A percentile compares a stretch with the other conserved stretches of the same genome.
Conservation (phyloP, 352 stramenopile genomes). For the Phytophthora fragariaefolia region DNA sequence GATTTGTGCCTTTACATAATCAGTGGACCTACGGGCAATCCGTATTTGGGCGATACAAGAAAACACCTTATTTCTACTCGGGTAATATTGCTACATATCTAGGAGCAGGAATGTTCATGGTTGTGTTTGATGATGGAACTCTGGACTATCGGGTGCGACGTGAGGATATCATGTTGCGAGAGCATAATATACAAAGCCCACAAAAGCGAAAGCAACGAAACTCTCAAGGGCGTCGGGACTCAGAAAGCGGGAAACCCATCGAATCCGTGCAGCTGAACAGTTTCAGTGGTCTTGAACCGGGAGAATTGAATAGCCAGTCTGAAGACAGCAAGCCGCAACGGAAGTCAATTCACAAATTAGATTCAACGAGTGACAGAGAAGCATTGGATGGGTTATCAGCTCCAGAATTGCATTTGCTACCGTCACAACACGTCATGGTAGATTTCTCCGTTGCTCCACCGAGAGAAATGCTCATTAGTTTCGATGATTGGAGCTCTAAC, state of each 20-base stretch:
- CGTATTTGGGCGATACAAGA: conserved; percentile 73
- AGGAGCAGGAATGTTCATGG: conserved; percentile 70
- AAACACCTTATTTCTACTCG: conserved; percentile 80
- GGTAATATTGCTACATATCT: conserved; percentile 83
- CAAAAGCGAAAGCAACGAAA: conserved; percentile 12
- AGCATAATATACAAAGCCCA: conserved; percentile 11
- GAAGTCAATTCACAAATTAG: conserved; percentile 5
- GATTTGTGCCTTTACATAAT: conserved; percentile 61
- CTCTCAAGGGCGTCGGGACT: not conserved
- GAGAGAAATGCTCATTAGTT: conserved; percentile 40
- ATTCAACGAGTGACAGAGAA: conserved; percentile 7
- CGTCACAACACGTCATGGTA: conserved; percentile 49
- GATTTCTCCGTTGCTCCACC: conserved; percentile 57
- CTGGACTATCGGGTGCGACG: conserved; percentile 73
- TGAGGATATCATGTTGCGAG: conserved; percentile 67
- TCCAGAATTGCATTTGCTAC: conserved; percentile 23
- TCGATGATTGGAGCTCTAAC: conserved; percentile 17
- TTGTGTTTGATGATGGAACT: conserved; percentile 81
- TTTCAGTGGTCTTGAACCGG: conserved; percentile 3
- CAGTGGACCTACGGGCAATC: conserved; percentile 71
- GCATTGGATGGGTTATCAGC: conserved; percentile 1
- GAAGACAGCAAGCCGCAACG: conserved; percentile 7
- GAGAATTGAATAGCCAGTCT: not conserved
- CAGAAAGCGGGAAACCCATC: conserved; percentile 6
- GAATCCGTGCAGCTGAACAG: conserved; percentile 14